Evolutionary conservation across 2,329 filamentous ascomycete species (phyloP).

Genomic region (Ophiostoma sp.): DNA sequence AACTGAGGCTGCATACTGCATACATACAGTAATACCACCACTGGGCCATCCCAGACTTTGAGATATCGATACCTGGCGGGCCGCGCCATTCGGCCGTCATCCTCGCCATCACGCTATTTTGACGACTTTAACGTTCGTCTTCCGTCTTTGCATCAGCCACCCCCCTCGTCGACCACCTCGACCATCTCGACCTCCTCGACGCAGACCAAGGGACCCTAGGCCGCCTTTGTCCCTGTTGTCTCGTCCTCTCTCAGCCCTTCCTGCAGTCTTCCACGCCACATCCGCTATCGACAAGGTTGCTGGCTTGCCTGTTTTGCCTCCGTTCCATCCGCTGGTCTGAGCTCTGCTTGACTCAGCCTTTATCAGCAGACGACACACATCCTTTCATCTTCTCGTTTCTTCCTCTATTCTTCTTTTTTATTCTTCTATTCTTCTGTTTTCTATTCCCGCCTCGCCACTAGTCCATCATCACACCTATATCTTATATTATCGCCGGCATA

Average conservation of each 20-base stretch:
- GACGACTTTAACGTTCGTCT: background rate
- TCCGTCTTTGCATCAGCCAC: background rate
- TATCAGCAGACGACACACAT: background rate
- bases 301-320: conserved; percentile 15
- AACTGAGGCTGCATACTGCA: background rate
- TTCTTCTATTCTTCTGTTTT: background rate
- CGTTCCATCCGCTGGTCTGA: conserved; percentile 19
- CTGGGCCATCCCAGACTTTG: conserved; percentile 16
- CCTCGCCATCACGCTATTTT: conserved; percentile 20
- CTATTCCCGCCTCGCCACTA: background rate
- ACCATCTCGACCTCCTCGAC: background rate
- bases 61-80: conserved; percentile 18
- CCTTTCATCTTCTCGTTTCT: background rate
- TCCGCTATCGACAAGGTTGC: conserved; percentile 14
- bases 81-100: conserved; percentile 22
- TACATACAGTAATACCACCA: background rate
- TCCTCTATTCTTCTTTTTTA: background rate
- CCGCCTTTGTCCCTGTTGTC: background rate
- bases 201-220: background rate
- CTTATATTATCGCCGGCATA: background rate
- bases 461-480: background rate
- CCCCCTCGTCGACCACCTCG: background rate
- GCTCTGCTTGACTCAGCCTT: conserved; percentile 16
- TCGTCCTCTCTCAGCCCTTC: background rate
- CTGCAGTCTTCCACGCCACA: background rate